Evolutionary conservation across 805 yeast genomes (phyloP).

Genomic region (Cyberlindnera bimundalis): DNA sequence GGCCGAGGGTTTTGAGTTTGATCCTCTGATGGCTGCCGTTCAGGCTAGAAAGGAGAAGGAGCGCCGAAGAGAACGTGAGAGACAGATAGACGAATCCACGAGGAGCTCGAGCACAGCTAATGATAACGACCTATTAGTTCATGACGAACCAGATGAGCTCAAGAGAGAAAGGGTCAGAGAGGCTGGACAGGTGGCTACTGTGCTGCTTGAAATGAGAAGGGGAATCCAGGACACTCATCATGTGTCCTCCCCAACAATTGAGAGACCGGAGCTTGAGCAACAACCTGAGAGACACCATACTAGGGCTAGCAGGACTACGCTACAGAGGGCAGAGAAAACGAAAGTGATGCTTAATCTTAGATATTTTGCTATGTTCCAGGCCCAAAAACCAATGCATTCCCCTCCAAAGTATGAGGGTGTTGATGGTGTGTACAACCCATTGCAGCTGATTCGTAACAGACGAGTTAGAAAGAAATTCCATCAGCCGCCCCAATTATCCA

Average conservation of each 20-base stretch:
- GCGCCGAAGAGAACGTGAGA: conserved; percentile 10
- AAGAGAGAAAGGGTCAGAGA: conserved; percentile 23
- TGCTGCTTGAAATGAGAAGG: conserved; percentile 41
- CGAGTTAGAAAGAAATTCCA: conserved; percentile 49
- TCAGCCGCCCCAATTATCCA: conserved; percentile 42
- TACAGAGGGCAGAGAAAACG: conserved; percentile 47
- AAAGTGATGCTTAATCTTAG: conserved; percentile 34
- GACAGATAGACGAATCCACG: conserved; percentile 7
- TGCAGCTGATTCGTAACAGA: conserved; percentile 77
- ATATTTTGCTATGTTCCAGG: conserved; percentile 25
- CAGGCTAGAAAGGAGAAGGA: conserved; percentile 13
- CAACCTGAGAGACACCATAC: conserved; percentile 14
- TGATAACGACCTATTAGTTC: not conserved
- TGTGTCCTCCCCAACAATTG: conserved; percentile 30
- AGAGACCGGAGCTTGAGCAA: conserved; percentile 20
- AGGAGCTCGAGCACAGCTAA: conserved; percentile 8
- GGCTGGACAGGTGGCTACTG: conserved; percentile 37
- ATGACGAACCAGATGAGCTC: conserved; percentile 10
- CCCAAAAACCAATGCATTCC: conserved; percentile 14
- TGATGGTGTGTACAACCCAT: conserved; percentile 74
- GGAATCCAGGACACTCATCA: conserved; percentile 41
- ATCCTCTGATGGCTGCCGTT: conserved; percentile 21
- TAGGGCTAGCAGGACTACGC: conserved; percentile 32
- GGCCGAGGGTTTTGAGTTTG: conserved; percentile 26
- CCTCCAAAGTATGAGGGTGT: conserved; percentile 36